Conservation (phyloP, 83 land plant genomes). For the Diphasiastrum complanatum region DNA sequence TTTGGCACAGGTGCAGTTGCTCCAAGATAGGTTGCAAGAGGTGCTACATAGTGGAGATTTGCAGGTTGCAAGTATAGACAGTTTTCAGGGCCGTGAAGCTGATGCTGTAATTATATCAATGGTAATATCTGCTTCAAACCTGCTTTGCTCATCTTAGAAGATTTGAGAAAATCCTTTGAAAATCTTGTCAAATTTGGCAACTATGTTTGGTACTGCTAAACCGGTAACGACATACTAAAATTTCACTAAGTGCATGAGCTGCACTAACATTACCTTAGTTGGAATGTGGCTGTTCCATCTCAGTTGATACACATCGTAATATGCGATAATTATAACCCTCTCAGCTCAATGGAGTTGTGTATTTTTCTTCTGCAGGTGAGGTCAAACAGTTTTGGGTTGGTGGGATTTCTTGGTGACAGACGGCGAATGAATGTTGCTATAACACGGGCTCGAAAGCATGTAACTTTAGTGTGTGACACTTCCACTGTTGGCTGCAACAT, state of each 20-base stretch:
- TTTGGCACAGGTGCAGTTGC: slow-evolving; percentile 78
- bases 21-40: slow-evolving; percentile 61
- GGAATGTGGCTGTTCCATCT: too few species aligned
- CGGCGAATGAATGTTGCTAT: slow-evolving; percentile 87
- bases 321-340: too few species aligned
- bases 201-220: too few species aligned
- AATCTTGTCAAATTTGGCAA: too few species aligned
- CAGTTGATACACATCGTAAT: too few species aligned
- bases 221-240: too few species aligned
- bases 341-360: too few species aligned
- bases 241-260: too few species aligned
- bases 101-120: slow-evolving; percentile 89
- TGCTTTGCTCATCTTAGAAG: too few species aligned
- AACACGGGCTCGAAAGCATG: slow-evolving; percentile 85
- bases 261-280: too few species aligned
- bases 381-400: slow-evolving; percentile 74
- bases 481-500: slow-evolving; percentile 81
- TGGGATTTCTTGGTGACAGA: slow-evolving; percentile 82
- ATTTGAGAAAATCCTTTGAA: too few species aligned
- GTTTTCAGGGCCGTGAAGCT: slow-evolving; percentile 92
- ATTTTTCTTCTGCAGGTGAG: slow-evolving; percentile 52
- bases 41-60: slow-evolving; percentile 51
- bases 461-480: slow-evolving; percentile 88
- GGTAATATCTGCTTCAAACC: slow-evolving; percentile 38
- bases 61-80: slow-evolving; percentile 76